Percentiles rank a stretch among this genome's conserved stretches.
These are phyloP conservation scores for Cantharellus anzutake DNA, from an alignment of 768 basidiomycete genomes.

Conservation along the genomic window DNA sequence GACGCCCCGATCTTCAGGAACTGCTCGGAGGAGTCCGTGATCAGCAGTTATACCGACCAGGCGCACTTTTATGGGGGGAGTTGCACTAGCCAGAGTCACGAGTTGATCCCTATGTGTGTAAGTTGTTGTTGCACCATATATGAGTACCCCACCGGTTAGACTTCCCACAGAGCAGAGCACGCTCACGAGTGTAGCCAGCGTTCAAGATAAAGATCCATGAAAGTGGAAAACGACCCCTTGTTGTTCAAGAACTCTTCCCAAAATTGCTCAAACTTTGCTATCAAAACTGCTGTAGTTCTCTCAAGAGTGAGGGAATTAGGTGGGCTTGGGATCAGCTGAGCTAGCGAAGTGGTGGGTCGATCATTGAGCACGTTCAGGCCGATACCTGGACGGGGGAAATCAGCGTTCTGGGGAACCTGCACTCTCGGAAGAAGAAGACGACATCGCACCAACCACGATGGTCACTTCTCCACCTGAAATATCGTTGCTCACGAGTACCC, in stretches of 20 bases:
- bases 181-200: slow-evolving; percentile 89
- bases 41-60: slow-evolving; percentile 77
- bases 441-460: slow-evolving; percentile 54
- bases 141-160: too few species aligned
- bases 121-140: too few species aligned
- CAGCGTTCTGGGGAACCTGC: neutral
- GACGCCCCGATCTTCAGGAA: slow-evolving; percentile 29
- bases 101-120: slow-evolving; percentile 41
- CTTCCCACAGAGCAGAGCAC: neutral
- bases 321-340: slow-evolving; percentile 32
- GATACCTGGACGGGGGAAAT: slow-evolving; percentile 35
- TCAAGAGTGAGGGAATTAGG: slow-evolving; percentile 42
- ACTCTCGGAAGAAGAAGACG: neutral
- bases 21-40: slow-evolving; percentile 69
- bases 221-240: slow-evolving; percentile 57
- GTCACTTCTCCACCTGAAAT: slow-evolving; percentile 55
- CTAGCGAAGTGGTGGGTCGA: slow-evolving; percentile 64
- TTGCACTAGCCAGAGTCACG: slow-evolving; percentile 62
- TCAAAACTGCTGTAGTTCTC: slow-evolving; percentile 48
- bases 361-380: slow-evolving; percentile 76
- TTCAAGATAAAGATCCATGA: slow-evolving; percentile 58
- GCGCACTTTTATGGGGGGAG: slow-evolving; percentile 47
- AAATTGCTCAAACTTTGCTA: slow-evolving; percentile 58
- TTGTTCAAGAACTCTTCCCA: slow-evolving; percentile 53
- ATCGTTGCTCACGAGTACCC: slow-evolving; percentile 77